Evolutionary conservation across 2,329 filamentous ascomycete genomes (phyloP), one percentile per base, ranked within the genome.

Genomic region (Verticillium alfalfae): DNA sequence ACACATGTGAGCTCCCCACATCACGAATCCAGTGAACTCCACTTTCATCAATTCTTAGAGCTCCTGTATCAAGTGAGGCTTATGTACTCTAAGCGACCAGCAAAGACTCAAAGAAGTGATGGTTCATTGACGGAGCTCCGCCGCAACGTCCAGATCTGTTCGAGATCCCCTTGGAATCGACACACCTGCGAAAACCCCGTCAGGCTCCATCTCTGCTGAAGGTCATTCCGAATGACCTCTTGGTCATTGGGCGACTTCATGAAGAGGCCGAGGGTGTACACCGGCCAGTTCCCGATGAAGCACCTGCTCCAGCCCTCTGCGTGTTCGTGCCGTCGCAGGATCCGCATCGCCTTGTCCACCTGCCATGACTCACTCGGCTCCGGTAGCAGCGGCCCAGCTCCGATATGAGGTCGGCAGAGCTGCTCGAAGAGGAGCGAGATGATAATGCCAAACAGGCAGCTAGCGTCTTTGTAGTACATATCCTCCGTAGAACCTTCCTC

Each of bases 201-300:
- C 52, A 61, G 12, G 22, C 67, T 61, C 67, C 67, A 70, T 2
- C 64, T 56, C 2, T 58, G 55, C 10, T 64, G 57, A 5, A 70
- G 56, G 4, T 68, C 68, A 16, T 49, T 41, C 3, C 63, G 65
- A 3, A 70, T 34, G 3, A 66, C 8, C 1, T 63, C 16, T 5
- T 58, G 59, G 39, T 69, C 65, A 18, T 66, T 62, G 3, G 59
- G 16, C 0, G 56, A 37, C 61, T 15, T 67, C 67, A 5, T 67
- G 62, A 65, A 67, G 58, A 60, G 62, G 2, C 55, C 72, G 57
- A 59, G 64, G 15, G 63, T 67, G 58, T 70, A 70, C 1, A 66
- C 63, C 4, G 67, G 66, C 63, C 68, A 70, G n/a, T 66, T 67
- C 0, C 69, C 67, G 1, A 72, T 67, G 18, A 67, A 75, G 34